Evolutionary conservation across 2,329 filamentous ascomycete species (phyloP), one percentile per base, ranked within the genome.

Genomic region (Chaetomium globosum): DNA sequence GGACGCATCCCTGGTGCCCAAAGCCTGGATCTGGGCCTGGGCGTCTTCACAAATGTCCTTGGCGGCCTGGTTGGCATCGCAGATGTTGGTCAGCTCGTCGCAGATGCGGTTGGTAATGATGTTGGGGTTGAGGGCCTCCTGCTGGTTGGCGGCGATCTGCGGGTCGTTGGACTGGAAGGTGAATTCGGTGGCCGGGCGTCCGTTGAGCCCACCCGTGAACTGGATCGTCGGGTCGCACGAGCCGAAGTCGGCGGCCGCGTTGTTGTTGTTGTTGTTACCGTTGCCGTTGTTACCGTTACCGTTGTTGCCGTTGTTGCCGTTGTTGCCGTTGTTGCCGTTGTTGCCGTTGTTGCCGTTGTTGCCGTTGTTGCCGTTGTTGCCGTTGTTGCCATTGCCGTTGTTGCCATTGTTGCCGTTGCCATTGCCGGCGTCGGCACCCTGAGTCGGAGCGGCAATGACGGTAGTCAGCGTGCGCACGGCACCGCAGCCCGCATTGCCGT

Each of bases 61-160:
- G 61, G 87, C 88, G 4, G 84, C 86, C 30, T 78, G 80, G 73
- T 87, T 87, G 61, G 87, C 87, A 48, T 80, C 78, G 77, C 88
- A 90, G 46, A 87, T 85, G 77, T 89, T 90, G 73, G 77, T 82
- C 65, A 90, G 81, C 78, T 89, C 86, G 76, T 90, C 87, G 76
- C 85, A 87, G 75, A 90, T 86, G 67, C 87, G 84, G 81, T 89
- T 89, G 74, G 87, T 89, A 80, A 90, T 90, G 80, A 90, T 90
- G 79, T 85, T 85, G 64, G 87, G 87, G 83, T 90, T 90, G 54
- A 90, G 80, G 9, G 87, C 87, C 74, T 90, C 88, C 71, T 86
- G 77, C 76, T 90, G 87, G 59, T 84, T 84, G 73, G 85, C 79
- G 68, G 85, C 83, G 65, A 89, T 83, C 21, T 84, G 77, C 9